Percentiles rank a stretch among this genome's conserved stretches.
phyloP scores from a whole-genome alignment of 2,329 filamentous ascomycete species.

The Juglanconis oblonga region DNA sequence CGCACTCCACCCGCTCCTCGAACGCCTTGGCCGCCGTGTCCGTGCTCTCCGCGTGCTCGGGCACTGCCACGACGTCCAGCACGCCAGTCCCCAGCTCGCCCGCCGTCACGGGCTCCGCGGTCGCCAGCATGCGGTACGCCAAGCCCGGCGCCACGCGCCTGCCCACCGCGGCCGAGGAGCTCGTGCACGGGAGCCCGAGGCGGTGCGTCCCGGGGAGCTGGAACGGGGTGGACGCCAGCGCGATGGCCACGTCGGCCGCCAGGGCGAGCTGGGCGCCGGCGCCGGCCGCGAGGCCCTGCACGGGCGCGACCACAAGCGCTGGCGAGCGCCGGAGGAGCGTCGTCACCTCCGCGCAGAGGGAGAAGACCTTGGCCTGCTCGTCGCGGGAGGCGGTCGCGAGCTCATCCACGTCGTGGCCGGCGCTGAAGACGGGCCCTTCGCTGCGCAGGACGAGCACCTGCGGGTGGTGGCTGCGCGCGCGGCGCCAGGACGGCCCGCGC shows the following conservation, averaged over 20 bases:
- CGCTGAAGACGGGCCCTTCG: constrained; percentile 28
- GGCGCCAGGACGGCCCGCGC: constrained; percentile 23
- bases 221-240: constrained; percentile 17
- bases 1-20: constrained; percentile 23
- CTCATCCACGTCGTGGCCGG: constrained; percentile 31
- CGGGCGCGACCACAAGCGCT: constrained; percentile 27
- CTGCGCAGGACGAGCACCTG: constrained; percentile 31
- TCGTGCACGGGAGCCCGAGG: constrained; percentile 31
- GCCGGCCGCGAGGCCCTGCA: constrained; percentile 30
- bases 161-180: constrained; percentile 27
- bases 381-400: constrained; percentile 15
- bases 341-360: constrained; percentile 31
- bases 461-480: constrained; percentile 24
- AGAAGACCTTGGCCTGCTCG: constrained; percentile 24
- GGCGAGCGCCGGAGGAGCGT: constrained; percentile 30
- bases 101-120: constrained; percentile 26
- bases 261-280: constrained; percentile 33
- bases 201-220: constrained; percentile 26
- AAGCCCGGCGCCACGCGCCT: constrained; percentile 24
- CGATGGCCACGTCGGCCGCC: constrained; percentile 26
- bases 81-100: constrained; percentile 23
- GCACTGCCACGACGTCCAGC: constrained; percentile 24
- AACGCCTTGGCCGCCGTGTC: constrained; percentile 22
- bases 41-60: constrained; percentile 12
- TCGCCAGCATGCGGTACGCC: constrained; percentile 29